Evolutionary conservation across 345 rosid genomes (phyloP).

Genomic region (Populus tremula): DNA sequence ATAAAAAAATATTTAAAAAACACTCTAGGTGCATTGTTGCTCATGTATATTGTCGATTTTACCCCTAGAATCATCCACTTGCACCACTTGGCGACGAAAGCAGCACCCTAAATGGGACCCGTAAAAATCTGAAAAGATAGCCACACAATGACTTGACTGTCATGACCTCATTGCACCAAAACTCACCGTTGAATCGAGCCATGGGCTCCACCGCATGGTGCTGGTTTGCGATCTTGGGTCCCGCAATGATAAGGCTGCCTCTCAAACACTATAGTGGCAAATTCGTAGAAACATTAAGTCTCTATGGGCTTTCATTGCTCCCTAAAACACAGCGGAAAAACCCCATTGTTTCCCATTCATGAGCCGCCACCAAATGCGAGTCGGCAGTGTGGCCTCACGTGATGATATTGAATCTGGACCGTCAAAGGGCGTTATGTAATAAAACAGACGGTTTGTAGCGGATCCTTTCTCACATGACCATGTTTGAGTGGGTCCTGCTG

Average conservation of each 20-base stretch:
- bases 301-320: not conserved
- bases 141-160: not conserved
- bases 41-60: conserved; percentile 3
- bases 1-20: not conserved
- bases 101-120: not conserved
- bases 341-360: not conserved
- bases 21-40: not conserved
- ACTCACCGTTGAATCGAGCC: conserved; percentile 31
- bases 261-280: not conserved
- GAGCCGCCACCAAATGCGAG: not conserved
- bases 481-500: not conserved
- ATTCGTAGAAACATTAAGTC: not conserved
- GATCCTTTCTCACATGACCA: conserved; percentile 27
- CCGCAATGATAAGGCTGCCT: conserved; percentile 11
- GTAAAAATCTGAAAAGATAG: not conserved
- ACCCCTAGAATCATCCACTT: conserved; percentile 3
- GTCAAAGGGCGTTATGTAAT: not conserved
- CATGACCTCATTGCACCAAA: conserved; percentile 7
- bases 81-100: not conserved
- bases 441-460: not conserved
- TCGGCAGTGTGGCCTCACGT: not conserved
- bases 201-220: conserved; percentile 31
- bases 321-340: not conserved
- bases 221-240: conserved; percentile 7
- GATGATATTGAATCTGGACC: conserved; percentile 16